Evolutionary conservation across 1,284 basidiomycete species (phyloP), one percentile per base, ranked within the genome.

Genomic region (Mycosarcoma maydis): DNA sequence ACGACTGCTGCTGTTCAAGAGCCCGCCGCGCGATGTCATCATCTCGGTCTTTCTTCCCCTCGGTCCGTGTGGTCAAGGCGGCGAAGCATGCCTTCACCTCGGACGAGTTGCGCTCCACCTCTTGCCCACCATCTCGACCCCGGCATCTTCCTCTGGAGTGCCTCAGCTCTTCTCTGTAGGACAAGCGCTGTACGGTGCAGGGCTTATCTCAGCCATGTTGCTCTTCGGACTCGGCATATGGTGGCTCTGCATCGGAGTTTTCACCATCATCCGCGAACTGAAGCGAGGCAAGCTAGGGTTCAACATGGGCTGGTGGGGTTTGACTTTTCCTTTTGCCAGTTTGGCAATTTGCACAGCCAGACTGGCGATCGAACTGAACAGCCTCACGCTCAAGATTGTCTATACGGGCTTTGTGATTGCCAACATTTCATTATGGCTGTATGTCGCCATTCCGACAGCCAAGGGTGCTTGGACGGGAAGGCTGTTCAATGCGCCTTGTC

Each of bases 41-140:
- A 65, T 78, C 41, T 70, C 65, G 14, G 70, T 68, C 23, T 73
- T 75, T 26, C 64, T 77, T 6, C 75, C 75, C 1, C 53, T 75
- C 3, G 76, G 76, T 9, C 76, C 76, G 2, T 73, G 69, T 27
- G 76, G 75, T 11, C 76, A 78, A 44, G 75, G 75, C 19, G 75
- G 61, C 6, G 71, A 75, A 47, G 76, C 73, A n/a, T 61, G 66
- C n/a, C 40, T 78, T 11, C 74, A 76, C 34, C 64, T 78, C 1
- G 75, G 69, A 20, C 32, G 47, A 8, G 68, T 71, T 0, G 73
- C 71, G 14, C 32, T 68, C 13, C 33, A 48, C 5, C 75, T 77
- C 20, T 77, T 76, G 49, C 74, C 74, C 10, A 49, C 24, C 26
- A 71, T 73, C 30, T 58, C 73, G 0, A 39, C 33, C 3, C 47